A percentile compares a stretch with the other conserved stretches of the same genome.
These are phyloP conservation scores for Ganoderma resinaceum DNA, from an alignment of 1,284 basidiomycete genomes.

Conservation along the genomic window DNA sequence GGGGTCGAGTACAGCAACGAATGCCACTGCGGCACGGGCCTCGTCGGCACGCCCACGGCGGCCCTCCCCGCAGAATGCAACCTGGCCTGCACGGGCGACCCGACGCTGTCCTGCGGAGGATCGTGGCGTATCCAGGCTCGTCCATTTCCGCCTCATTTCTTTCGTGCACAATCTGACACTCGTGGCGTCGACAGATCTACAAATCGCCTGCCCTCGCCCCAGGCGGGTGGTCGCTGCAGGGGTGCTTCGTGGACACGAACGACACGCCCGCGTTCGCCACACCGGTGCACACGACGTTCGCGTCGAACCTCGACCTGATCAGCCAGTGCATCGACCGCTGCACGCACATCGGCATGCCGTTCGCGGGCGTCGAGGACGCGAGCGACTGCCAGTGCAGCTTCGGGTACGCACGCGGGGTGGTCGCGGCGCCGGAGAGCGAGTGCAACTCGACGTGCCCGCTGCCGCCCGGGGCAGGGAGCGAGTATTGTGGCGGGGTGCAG, in stretches of 20 bases:
- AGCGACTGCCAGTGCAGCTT: slow-evolving; percentile 28
- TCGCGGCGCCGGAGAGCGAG: slow-evolving; percentile 5
- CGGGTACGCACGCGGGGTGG: slow-evolving; percentile 16
- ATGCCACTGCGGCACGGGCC: slow-evolving; percentile 35
- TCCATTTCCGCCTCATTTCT: not conserved
- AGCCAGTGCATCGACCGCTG: slow-evolving; percentile 22
- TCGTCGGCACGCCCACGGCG: slow-evolving; percentile 16
- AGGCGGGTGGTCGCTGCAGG: slow-evolving; percentile 14
- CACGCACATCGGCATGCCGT: slow-evolving; percentile 22
- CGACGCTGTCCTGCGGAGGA: slow-evolving; percentile 30
- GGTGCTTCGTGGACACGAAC: slow-evolving; percentile 27
- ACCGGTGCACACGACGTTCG: slow-evolving; percentile 22
- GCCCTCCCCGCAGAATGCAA: slow-evolving; percentile 29
- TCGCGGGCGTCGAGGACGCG: slow-evolving; percentile 22
- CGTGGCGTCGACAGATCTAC: slow-evolving; percentile 17
- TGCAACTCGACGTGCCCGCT: slow-evolving; percentile 25
- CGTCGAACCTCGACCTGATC: slow-evolving; percentile 21
- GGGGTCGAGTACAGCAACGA: slow-evolving; percentile 37
- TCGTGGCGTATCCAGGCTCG: slow-evolving; percentile 28
- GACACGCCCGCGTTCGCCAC: slow-evolving; percentile 12
- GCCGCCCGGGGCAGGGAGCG: slow-evolving; percentile 16
- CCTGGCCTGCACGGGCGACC: slow-evolving; percentile 30
- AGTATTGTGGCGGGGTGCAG: slow-evolving; percentile 21
- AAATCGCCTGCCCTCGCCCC: slow-evolving; percentile 28
- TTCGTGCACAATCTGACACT: not conserved